These are phyloP conservation scores for Epichloe coenophiala DNA, from an alignment of 2,329 filamentous ascomycete genomes.

Conservation along the genomic window DNA sequence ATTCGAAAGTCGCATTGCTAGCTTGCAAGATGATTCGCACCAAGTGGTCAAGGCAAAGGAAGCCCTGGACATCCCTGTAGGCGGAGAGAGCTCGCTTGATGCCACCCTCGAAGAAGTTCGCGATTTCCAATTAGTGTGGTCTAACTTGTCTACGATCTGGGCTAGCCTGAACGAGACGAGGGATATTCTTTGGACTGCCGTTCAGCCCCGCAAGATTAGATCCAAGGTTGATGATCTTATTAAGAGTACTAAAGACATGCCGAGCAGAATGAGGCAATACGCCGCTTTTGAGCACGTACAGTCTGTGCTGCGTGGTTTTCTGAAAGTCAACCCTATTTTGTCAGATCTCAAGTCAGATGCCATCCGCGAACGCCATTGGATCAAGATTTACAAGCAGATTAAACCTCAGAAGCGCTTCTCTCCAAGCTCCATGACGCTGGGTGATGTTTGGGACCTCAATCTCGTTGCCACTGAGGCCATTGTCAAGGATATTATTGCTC, in stretches of 20 bases:
- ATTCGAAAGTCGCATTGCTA: slow-evolving; percentile 76
- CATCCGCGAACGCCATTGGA: slow-evolving; percentile 92
- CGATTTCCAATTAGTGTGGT: slow-evolving; percentile 98
- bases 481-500: slow-evolving; percentile 84
- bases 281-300: slow-evolving; percentile 99
- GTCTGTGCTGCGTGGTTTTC: slow-evolving; percentile 69
- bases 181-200: slow-evolving; percentile 86
- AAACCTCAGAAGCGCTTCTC: slow-evolving; percentile 91
- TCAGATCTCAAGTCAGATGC: slow-evolving; percentile 92
- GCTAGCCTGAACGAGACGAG: slow-evolving; percentile 86
- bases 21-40: slow-evolving; percentile 73
- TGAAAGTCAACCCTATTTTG: slow-evolving; percentile 83
- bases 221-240: slow-evolving; percentile 81
- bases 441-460: slow-evolving; percentile 96
- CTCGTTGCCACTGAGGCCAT: slow-evolving; percentile 74
- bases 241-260: slow-evolving; percentile 99
- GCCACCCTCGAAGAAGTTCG: slow-evolving; percentile 89
- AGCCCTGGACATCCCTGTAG: slow-evolving; percentile 76
- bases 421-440: slow-evolving; percentile 86
- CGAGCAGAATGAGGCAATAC: slow-evolving; percentile 96
- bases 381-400: slow-evolving; percentile 92
- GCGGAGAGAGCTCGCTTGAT: slow-evolving; percentile 66
- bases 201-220: slow-evolving; percentile 87
- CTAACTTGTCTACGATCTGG: slow-evolving; percentile 91
- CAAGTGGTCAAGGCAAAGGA: slow-evolving; percentile 97